A percentile compares a stretch with the other conserved stretches of the same genome.
Conservation (phyloP, 2,329 filamentous ascomycete species). For the Trichoderma sp. region DNA sequence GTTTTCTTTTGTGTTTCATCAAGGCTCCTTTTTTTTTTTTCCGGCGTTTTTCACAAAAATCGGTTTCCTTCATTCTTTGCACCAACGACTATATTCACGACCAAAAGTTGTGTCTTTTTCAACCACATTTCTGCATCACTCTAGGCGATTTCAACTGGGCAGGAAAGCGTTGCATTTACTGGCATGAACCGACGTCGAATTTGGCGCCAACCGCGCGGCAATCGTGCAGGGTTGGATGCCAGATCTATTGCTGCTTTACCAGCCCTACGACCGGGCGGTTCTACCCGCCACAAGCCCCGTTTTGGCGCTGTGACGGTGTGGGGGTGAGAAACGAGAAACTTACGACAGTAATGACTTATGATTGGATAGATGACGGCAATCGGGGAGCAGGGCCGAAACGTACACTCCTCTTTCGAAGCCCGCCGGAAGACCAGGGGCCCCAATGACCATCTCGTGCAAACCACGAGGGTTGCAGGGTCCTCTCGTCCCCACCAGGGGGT, state of each 20-base stretch:
- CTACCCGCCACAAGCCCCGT: slow-evolving; percentile 27
- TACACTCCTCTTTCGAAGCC: slow-evolving; percentile 39
- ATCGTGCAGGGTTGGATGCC: slow-evolving; percentile 37
- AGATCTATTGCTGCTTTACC: slow-evolving; percentile 42
- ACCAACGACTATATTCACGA: slow-evolving; percentile 4
- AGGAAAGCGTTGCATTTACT: background rate
- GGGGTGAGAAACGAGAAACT: slow-evolving; percentile 36
- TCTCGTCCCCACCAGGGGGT: slow-evolving; percentile 5
- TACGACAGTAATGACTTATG: slow-evolving; percentile 50
- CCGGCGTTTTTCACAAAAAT: slow-evolving; percentile 17
- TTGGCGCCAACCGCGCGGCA: slow-evolving; percentile 32
- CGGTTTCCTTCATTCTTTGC: background rate
- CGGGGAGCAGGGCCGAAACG: slow-evolving; percentile 39
- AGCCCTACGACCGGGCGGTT: slow-evolving; percentile 26
- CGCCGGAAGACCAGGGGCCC: slow-evolving; percentile 28
- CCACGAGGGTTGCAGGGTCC: slow-evolving; percentile 25
- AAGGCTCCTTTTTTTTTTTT: background rate
- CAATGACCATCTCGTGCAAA: slow-evolving; percentile 25
- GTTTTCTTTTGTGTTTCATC: background rate
- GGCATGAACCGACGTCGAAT: slow-evolving; percentile 30
- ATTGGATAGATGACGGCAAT: slow-evolving; percentile 45
- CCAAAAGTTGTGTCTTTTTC: background rate
- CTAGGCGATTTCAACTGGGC: background rate
- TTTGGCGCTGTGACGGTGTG: slow-evolving; percentile 28
- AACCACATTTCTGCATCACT: background rate